phyloP scores from a whole-genome alignment of 2,329 filamentous ascomycete genomes.

The Chrysoporthe austroafricana region DNA sequence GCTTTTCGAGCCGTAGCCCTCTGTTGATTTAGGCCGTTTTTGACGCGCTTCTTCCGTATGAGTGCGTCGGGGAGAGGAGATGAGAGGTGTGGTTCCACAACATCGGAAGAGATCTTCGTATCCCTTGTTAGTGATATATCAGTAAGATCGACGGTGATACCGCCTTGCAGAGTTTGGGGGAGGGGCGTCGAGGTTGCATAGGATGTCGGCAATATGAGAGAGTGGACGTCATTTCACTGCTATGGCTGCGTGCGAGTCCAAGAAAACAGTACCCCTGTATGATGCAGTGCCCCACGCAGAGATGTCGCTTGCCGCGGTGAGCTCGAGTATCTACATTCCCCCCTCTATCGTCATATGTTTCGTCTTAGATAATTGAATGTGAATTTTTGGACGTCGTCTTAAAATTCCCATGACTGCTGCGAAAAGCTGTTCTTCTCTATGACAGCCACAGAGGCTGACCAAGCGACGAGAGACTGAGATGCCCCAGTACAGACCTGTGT shows the following conservation, averaged over 20 bases:
- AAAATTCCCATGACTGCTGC: neutral
- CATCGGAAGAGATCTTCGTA: neutral
- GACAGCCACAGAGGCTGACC: neutral
- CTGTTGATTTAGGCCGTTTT: no score
- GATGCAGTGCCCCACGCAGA: conserved; percentile 1
- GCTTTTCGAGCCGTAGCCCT: neutral
- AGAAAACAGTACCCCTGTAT: neutral
- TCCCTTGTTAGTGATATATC: neutral
- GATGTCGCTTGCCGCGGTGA: conserved; percentile 6
- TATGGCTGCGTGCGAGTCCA: conserved; percentile 1
- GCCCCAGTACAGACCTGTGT: neutral
- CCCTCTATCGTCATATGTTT: neutral
- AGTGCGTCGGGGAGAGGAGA: neutral
- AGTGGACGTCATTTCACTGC: conserved; percentile 11
- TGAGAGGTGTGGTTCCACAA: neutral
- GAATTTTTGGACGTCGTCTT: neutral
- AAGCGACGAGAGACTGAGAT: neutral
- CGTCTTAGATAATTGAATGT: neutral
- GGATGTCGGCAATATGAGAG: neutral
- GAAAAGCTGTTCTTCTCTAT: neutral
- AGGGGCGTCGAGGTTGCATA: neutral
- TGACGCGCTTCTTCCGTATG: neutral
- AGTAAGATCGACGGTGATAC: neutral
- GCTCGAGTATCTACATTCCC: neutral
- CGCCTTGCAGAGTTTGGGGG: neutral